Evolutionary conservation across 169 alveolate genomes (phyloP), one percentile per base, ranked within the genome.

Genomic region (Eimeria necatrix): DNA sequence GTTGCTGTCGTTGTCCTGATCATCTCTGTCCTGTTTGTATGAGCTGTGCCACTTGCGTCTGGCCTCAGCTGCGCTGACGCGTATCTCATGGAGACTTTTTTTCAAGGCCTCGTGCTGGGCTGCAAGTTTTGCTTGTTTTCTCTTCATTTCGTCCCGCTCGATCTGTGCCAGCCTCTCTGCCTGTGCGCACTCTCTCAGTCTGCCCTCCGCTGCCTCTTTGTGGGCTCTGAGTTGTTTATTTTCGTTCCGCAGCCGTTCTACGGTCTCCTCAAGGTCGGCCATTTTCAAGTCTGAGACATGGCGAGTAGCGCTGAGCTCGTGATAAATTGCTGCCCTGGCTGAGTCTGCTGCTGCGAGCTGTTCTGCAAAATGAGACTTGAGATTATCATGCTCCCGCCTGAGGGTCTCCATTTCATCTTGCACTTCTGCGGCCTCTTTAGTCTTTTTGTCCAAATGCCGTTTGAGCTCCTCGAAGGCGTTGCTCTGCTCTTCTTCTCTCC

Each of bases 311-410:
- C 56, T 24, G 12, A 56, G 59, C 78, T 84, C 91, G 12, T 26
- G 49, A 7, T 14, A 12, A 18, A 59, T n/a, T 6, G 91, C 46
- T 5, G 76, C 76, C 18, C 32, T 41, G 4, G 76, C 56, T 52
- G 91, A 74, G 22, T 84, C 76, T 6, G 91, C 91, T 59, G 91
- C 91, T 20, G 91, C 78, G 6, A 84, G 41, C 14, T 59, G 78
- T 53, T 84, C 91, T 84, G 91, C 91, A 1, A 41, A 24, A 3
- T 53, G 70, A 8, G 26, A 9, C 32, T 48, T 5, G 12, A 59
- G 22, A 20, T 14, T 26, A 18, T 53, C 78, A 14, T 26, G 78
- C 76, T 84, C 78, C 70, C 56, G 88, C 70, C 60, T 51, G 48
- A 80, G 70, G 4, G 70, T 14, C n/a, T 80, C 70, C 70, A 26